A percentile compares a stretch with the other conserved stretches of the same genome.
Conservation (phyloP, 2,329 filamentous ascomycete species). For the Neopestalotiopsis sp. region DNA sequence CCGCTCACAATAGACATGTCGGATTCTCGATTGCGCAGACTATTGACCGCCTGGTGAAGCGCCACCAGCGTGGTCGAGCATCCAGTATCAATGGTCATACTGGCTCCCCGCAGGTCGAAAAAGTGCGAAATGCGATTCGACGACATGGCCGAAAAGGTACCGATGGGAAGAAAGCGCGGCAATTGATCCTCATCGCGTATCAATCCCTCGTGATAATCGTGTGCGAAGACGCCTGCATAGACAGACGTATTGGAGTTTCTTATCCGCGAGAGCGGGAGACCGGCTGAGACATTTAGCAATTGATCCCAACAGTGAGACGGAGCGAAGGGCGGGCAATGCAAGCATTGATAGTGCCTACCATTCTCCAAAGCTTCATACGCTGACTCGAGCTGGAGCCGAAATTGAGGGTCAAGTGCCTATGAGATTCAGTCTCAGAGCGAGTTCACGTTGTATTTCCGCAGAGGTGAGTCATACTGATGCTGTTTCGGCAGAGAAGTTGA, state of each 20-base stretch:
- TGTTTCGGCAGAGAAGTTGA: too few relatives aligned
- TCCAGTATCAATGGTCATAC: conserved; percentile 35
- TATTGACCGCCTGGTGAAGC: conserved; percentile 26
- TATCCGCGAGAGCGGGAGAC: conserved; percentile 28
- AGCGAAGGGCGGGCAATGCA: too few relatives aligned
- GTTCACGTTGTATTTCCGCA: too few relatives aligned
- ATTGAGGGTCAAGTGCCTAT: conserved; percentile 58
- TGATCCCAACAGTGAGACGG: too few relatives aligned
- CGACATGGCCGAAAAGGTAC: too few relatives aligned
- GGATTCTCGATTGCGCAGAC: conserved; percentile 62
- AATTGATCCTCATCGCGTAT: conserved; percentile 39
- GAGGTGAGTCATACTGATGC: too few relatives aligned
- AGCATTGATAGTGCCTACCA: too few relatives aligned
- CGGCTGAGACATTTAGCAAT: conserved; percentile 48
- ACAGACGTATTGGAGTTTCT: too few relatives aligned
- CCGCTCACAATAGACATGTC: conserved; percentile 57
- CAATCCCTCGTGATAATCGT: conserved; percentile 26
- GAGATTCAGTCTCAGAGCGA: too few relatives aligned
- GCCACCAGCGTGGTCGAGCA: conserved; percentile 24
- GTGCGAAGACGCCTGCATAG: too few relatives aligned
- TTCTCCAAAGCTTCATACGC: conserved; percentile 69
- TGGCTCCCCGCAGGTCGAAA: conserved; percentile 37
- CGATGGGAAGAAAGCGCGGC: too few relatives aligned
- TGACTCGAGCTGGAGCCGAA: conserved; percentile 65
- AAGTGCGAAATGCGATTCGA: conserved; percentile 25